Base-by-base conservation (phyloP, 2,329 filamentous ascomycete species). In the Penicillium occitanis region DNA sequence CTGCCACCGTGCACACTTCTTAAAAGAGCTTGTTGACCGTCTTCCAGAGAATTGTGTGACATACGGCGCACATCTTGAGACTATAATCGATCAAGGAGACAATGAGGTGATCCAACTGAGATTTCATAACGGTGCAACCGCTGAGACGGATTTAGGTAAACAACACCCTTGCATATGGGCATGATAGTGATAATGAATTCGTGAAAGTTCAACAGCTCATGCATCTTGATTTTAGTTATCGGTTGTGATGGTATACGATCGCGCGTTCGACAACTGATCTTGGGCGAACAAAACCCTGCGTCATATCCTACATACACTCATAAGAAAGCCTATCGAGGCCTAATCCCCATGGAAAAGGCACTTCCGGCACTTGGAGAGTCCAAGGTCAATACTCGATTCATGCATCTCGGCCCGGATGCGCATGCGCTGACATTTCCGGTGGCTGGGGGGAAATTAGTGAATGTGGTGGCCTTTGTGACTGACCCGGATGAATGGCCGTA, bases 391-490 rank as follows among this genome's bases (percentile, higher is more conserved):
- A 86, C 83, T 14, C 75, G 80, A 17, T 83, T 84, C 72, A 85
- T 88, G 80, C 86, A 85, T 72, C 81, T 85, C 63, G 88, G 87
- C 0, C 83, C 83, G 0, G 75, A 80, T 61, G 86, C 84, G 0
- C 88, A 90, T 72, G 70, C 86, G 6, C 79, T 90, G 28, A 87
- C 84, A 0, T 90, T 89, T 71, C 86, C 88, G 0, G 86, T 90
- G 10, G 83, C 64, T 37, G 42, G 25, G 8, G 59, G 61, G 5
- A 66, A 5, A 10, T 14, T 66, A 7, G n/a, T 66, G 40, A 66
- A 66, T 25, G 64, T 66, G 30, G 64, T 66, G 3, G 64, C 64
- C 30, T 66, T 66, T 17, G 60, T 66, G 3, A 61, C 60, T 33
- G 64, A 66, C 13, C 59, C 50, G 1, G 44, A 30, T 2, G 59